Base-by-base conservation (phyloP, 2,329 filamentous ascomycete species). In the Colletotrichum sp. region DNA sequence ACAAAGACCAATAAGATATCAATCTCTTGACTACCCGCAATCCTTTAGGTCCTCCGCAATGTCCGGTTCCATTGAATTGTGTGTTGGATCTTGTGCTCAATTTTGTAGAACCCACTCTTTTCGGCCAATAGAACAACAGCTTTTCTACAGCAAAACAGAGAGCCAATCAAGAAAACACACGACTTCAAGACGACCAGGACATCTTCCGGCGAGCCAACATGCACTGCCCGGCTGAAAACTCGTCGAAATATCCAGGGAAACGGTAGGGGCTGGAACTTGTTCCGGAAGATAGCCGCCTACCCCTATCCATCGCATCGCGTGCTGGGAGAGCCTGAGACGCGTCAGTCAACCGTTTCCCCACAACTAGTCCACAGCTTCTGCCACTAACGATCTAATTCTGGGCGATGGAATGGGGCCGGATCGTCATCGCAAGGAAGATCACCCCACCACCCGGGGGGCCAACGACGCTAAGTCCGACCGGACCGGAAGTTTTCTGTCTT, bases 341-440 rank as follows among this genome's bases (percentile, higher is more conserved):
- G 69, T 69, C 43, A 72, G 69, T 63, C 47, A 31, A 51, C 58
- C 27, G 27, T 27, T 12, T 34, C 55, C n/a, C 65, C 57, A 54
- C 57, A 72, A 63, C 9, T 47, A 63, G 55, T 24, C 70, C 65
- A 72, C 58, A 36, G 18, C 57, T 43, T 69, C 34, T 16, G 33
- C 66, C 33, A 43, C 57, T 24, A 36, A 47, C 5, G 21, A 58
- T 38, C 66, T 29, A 57, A 57, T 27, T 63, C 12, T 51, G 43
- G 21, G 54, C 29, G 69, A 66, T 43, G 38, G 55, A 24, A 63
- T 57, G 59, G 70, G 70, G 66, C 59, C 57, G 66, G 59, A 73
- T 73, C 51, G 51, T 70, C 66, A 55, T 73, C 66, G 70, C 27
- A 54, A 70, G 51, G 70, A 34, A 66, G 51, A 73, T 70, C 70